Evolutionary conservation across 1,139 yeast genomes (phyloP), one percentile per base, ranked within the genome.

Genomic region (Sugiyamaella sp.): DNA sequence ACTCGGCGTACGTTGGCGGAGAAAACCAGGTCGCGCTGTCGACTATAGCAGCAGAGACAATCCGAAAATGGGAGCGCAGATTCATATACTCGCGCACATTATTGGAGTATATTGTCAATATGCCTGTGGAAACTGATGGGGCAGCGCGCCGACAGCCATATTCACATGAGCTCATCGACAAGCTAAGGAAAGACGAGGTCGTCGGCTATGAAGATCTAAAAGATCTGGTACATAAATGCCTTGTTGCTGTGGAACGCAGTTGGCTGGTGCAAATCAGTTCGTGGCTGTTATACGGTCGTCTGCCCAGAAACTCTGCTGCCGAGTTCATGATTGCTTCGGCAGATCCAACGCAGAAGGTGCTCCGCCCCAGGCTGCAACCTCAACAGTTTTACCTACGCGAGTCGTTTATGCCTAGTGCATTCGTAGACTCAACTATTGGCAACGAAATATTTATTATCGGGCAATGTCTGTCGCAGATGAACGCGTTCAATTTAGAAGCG

Each of bases 281-380:
- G 14, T 66, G 69, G 69, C 54, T 63, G 6, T 48, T 63, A n/a
- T 66, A 66, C 47, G 69, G 69, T 4, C 42, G 61, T 37, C 48
- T 59, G 17, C 55, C 60, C 4, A 19, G 50, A 2, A 38, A 52
- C 24, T n/a, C 57, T 50, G 47, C 41, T 38, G 16, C 43, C 38
- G 54, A 57, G 33, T 62, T 62, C 46, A 58, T 60, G 62, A 55
- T 62, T 46, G 56, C 38, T 16, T 21, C 37, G 27, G 25, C 21
- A 17, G 22, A 3, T 19, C 14, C 14, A 16, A 14, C 39, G 27
- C n/a, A n/a, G n/a, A n/a, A n/a, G n/a, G n/a, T n/a, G n/a, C n/a
- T n/a, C n/a, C n/a, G 10, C 8, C 17, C n/a, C 9, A 10, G 21
- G 12, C 29, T 3, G 42, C 45, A 33, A 27, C 16, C 16, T 6